Base-by-base conservation (phyloP, 805 yeast species). In the Kluyveromyces nonfermentans region DNA sequence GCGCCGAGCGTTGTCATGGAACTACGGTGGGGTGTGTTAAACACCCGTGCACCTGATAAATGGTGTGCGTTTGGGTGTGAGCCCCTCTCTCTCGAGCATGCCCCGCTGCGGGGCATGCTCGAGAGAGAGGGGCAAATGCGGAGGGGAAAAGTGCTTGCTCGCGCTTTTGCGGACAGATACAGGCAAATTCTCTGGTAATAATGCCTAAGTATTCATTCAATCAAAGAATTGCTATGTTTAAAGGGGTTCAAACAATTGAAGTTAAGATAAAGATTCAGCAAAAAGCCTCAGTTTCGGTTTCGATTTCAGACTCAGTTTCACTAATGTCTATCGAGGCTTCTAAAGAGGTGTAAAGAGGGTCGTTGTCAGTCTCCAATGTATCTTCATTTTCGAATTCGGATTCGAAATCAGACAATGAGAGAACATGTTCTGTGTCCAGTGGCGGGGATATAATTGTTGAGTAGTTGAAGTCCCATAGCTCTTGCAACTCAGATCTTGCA, bases 401-500 rank as follows among this genome's bases (percentile, higher is more conserved):
- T 22, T 41, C 38, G 36, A 44, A 46, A 22, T 46, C 48, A 18
- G 45, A 45, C 25, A 49, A 28, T 35, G 44, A 46, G 25, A 52
- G 46, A n/a, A 36, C 14, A 7, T 10, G 39, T 14, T 34, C 33
- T 22, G 22, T 5, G 19, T 19, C n/a, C 18, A 17, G 36, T 18
- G 8, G 35, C 14, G 21, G 15, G 5, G 15, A n/a, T 10, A 12
- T 17, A 39, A 40, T 15, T 5, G 47, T 37, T 21, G 55, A 59
- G 43, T 57, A 57, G 35, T 53, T 53, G 46, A 62, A 76, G 1
- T 45, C 47, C 73, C 72, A 74, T 9, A 77, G 42, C 17, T 55
- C 46, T 0, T 41, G 49, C 17, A 73, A 49, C 21, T 79, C 83
- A 1, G 72, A 72, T 20, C 60, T 59, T 3, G 43, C n/a, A n/a